Evolutionary conservation across 768 basidiomycete genomes (phyloP).

Genomic region (Boletus insuetus): DNA sequence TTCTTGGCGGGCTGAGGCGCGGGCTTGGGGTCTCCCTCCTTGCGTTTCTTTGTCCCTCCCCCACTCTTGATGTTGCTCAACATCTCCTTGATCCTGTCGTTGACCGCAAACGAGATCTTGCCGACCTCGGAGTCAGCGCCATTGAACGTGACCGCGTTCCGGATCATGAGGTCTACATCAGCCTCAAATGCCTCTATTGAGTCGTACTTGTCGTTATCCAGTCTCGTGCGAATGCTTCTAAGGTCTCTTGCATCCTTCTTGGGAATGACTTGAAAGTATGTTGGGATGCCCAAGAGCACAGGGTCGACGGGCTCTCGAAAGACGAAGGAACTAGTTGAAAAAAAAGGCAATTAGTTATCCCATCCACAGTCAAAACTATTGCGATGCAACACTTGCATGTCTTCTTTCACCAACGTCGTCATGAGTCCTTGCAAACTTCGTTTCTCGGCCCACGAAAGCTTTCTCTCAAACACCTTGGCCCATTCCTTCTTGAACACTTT

Average conservation of each 20-base stretch:
- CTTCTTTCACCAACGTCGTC: slow-evolving; percentile 66
- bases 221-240: slow-evolving; percentile 71
- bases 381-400: slow-evolving; percentile 44
- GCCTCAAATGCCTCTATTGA: slow-evolving; percentile 75
- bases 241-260: slow-evolving; percentile 87
- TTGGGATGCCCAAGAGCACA: slow-evolving; percentile 73
- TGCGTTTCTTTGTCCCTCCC: slow-evolving; percentile 63
- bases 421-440: slow-evolving; percentile 70
- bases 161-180: slow-evolving; percentile 84
- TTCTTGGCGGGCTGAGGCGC: slow-evolving; percentile 69
- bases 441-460: slow-evolving; percentile 77
- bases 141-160: slow-evolving; percentile 90
- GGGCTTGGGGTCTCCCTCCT: slow-evolving; percentile 60
- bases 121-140: slow-evolving; percentile 80
- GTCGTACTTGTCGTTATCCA: slow-evolving; percentile 82
- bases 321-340: slow-evolving; percentile 56
- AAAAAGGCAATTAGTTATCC: background rate
- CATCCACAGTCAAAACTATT: background rate
- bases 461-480: slow-evolving; percentile 69
- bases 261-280: slow-evolving; percentile 84
- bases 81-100: slow-evolving; percentile 53
- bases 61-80: slow-evolving; percentile 41
- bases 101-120: slow-evolving; percentile 48
- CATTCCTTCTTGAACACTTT: slow-evolving; percentile 81
- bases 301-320: slow-evolving; percentile 92